These are phyloP conservation scores for Fusarium goolgardi DNA, from an alignment of 2,329 filamentous ascomycete species.

Conservation along the genomic window DNA sequence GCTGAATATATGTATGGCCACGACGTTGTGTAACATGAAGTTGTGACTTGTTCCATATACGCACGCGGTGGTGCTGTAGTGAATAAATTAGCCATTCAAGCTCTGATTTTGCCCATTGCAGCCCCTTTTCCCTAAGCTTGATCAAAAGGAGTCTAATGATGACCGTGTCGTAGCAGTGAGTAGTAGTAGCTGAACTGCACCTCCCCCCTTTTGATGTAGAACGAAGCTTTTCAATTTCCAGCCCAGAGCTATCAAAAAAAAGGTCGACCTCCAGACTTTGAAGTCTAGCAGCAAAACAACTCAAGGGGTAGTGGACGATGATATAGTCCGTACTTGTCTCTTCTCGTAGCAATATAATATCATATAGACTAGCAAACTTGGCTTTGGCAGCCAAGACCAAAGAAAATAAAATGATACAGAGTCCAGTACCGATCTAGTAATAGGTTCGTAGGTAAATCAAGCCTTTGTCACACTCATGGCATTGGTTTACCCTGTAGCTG, in stretches of 20 bases:
- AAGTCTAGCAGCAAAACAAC: neutral
- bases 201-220: neutral
- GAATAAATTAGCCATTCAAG: slow-evolving; percentile 1
- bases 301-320: neutral
- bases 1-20: neutral
- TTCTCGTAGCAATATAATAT: neutral
- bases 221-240: slow-evolving; percentile 1
- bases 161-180: too few relatives aligned
- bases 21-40: slow-evolving; percentile 18
- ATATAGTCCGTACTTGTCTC: neutral
- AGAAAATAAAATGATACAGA: too few relatives aligned
- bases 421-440: too few relatives aligned
- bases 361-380: neutral
- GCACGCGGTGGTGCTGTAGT: slow-evolving; percentile 14
- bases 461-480: slow-evolving; percentile 7
- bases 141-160: slow-evolving; percentile 9
- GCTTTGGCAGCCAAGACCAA: too few relatives aligned
- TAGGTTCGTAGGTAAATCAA: neutral
- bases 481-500: slow-evolving; percentile 19
- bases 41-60: slow-evolving; percentile 31
- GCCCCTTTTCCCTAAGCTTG: slow-evolving; percentile 20
- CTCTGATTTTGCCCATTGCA: neutral
- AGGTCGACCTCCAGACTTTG: neutral
- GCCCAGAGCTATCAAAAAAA: neutral
- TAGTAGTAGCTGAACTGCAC: neutral